phyloP scores from a whole-genome alignment of 1,284 basidiomycete genomes.

The Sporisorium scitamineum region DNA sequence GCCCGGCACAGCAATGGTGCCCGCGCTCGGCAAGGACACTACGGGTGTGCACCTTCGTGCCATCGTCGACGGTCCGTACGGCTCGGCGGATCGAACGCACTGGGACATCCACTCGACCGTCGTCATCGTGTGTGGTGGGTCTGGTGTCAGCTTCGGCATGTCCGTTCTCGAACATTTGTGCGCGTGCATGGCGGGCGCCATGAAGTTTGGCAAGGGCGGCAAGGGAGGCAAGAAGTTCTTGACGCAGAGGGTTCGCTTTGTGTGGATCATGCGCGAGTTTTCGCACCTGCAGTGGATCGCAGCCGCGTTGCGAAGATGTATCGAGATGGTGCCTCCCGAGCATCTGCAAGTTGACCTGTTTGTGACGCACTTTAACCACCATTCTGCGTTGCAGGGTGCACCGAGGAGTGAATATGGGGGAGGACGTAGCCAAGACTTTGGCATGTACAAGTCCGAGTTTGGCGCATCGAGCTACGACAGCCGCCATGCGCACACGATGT shows the following conservation, averaged over 20 bases:
- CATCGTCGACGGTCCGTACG: constrained; percentile 82
- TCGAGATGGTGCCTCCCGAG: constrained; percentile 75
- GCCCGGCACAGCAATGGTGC: constrained; percentile 56
- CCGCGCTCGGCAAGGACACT: constrained; percentile 50
- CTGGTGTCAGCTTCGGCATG: constrained; percentile 82
- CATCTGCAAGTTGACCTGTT: constrained; percentile 82
- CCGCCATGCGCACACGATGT: constrained; percentile 5
- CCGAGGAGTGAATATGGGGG: constrained; percentile 9
- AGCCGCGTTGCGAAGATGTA: constrained; percentile 77
- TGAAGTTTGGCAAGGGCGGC: constrained; percentile 47
- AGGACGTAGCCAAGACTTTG: constrained; percentile 16
- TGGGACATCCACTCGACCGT: constrained; percentile 77
- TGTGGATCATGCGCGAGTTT: constrained; percentile 87
- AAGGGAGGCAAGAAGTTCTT: constrained; percentile 71
- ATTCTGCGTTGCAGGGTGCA: constrained; percentile 26
- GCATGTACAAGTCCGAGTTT: constrained; percentile 12
- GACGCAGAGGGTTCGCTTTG: constrained; percentile 78
- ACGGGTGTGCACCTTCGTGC: constrained; percentile 77
- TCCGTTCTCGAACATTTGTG: constrained; percentile 80
- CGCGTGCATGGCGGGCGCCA: constrained; percentile 73
- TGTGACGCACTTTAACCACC: constrained; percentile 71
- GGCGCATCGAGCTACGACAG: constrained; percentile 15
- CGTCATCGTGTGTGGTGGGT: constrained; percentile 81
- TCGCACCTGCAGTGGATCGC: constrained; percentile 87
- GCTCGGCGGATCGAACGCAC: constrained; percentile 77